These are phyloP conservation scores for Blyttiomyces sp. DNA, from an alignment of 371 early-diverging fungal species.

Conservation along the genomic window DNA sequence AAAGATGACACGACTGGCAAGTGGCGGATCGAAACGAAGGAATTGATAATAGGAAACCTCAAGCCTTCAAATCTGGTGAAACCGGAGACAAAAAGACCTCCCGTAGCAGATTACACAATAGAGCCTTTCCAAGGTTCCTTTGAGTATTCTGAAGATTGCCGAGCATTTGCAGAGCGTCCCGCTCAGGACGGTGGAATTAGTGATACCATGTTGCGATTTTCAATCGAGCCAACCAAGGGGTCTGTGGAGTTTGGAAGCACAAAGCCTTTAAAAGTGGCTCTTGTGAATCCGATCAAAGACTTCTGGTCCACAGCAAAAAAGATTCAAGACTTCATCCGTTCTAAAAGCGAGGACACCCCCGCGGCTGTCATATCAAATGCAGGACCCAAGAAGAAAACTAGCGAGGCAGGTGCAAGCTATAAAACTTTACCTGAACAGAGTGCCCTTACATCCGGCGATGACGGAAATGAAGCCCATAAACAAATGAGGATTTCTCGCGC, in stretches of 20 bases:
- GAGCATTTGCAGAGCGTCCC: conserved; percentile 6
- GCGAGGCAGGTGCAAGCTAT: background rate
- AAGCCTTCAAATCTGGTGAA: conserved; percentile 29
- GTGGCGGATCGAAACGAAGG: conserved; percentile 29
- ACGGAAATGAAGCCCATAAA: no score
- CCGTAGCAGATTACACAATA: conserved; percentile 26
- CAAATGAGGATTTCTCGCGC: no score
- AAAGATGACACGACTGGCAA: conserved; percentile 8
- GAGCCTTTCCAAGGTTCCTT: conserved; percentile 30
- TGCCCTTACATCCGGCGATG: no score
- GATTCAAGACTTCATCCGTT: background rate
- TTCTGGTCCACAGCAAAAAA: conserved; percentile 11
- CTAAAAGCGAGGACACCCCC: background rate
- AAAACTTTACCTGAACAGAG: no score
- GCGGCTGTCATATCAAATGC: background rate
- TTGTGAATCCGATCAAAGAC: conserved; percentile 20
- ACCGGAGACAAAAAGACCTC: conserved; percentile 25
- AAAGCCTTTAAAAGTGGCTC: conserved; percentile 16
- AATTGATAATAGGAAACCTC: conserved; percentile 22
- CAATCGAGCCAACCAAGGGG: conserved; percentile 26
- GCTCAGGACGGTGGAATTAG: background rate
- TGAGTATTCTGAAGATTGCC: conserved; percentile 12
- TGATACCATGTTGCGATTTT: conserved; percentile 16
- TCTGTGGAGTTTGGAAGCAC: conserved; percentile 29
- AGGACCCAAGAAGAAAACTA: background rate